These are phyloP conservation scores for Hamamelis virginiana DNA, from an alignment of 164 flowering plant species.

Conservation along the genomic window DNA sequence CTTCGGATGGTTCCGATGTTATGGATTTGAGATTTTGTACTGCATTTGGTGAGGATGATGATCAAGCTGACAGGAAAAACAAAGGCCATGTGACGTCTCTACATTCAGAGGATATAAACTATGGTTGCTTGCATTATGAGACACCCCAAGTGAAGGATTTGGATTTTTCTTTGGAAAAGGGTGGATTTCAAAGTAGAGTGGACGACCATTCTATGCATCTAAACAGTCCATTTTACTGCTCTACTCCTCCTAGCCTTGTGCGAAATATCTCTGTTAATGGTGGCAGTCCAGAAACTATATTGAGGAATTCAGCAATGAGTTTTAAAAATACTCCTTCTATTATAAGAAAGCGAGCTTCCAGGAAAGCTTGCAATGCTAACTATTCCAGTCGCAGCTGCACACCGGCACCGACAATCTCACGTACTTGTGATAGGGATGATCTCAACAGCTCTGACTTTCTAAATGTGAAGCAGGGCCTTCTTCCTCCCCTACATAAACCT, in stretches of 20 bases:
- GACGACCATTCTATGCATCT: neutral
- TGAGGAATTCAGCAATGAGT: slow-evolving; percentile 31
- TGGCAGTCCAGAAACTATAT: slow-evolving; percentile 28
- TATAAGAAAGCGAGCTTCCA: slow-evolving; percentile 25
- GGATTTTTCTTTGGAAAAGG: neutral
- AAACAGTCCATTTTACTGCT: slow-evolving; percentile 18
- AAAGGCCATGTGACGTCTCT: slow-evolving; percentile 9
- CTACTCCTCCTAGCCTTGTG: slow-evolving; percentile 13
- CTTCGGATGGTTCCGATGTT: slow-evolving; percentile 7
- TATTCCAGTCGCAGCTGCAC: neutral
- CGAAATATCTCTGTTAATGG: slow-evolving; percentile 5
- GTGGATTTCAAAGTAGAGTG: neutral
- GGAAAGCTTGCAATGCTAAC: neutral
- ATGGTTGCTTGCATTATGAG: slow-evolving; percentile 23
- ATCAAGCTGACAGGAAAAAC: slow-evolving; percentile 14
- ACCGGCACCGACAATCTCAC: neutral
- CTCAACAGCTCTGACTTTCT: neutral
- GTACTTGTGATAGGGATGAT: neutral
- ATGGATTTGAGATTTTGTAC: too few relatives aligned
- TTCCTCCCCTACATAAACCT: neutral
- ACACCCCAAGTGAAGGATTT: slow-evolving; percentile 18
- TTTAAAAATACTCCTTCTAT: slow-evolving; percentile 35
- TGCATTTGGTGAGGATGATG: slow-evolving; percentile 19
- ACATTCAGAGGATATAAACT: slow-evolving; percentile 8
- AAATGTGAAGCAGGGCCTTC: neutral